Evolutionary conservation across 192 early-diverging fungal genomes (phyloP).

Genomic region (Dispira simplex): DNA sequence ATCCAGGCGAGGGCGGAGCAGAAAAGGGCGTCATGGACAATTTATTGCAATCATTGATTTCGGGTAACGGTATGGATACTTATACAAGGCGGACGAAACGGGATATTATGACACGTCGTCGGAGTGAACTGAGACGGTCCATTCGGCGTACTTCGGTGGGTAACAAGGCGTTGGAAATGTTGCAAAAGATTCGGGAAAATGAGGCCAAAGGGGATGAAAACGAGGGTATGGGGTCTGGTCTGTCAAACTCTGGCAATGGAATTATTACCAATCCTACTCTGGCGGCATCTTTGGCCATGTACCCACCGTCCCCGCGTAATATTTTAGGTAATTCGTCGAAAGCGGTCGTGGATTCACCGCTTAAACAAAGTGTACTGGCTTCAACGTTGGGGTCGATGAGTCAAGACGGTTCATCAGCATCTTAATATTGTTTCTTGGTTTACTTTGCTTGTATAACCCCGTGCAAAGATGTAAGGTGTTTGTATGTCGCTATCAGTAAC

Average conservation of each 20-base stretch:
- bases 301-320: constrained; percentile 5
- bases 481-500: no score
- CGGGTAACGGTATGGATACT: constrained; percentile 47
- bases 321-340: no score
- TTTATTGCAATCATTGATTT: constrained; percentile 51
- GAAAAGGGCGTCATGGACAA: constrained; percentile 70
- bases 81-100: constrained; percentile 20
- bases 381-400: no score
- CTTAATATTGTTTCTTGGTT: no score
- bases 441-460: no score
- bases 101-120: constrained; percentile 28
- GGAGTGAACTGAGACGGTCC: constrained; percentile 31
- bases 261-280: constrained; percentile 4
- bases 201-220: not conserved
- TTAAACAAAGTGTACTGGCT: no score
- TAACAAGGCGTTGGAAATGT: constrained; percentile 33
- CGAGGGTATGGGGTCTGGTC: not conserved
- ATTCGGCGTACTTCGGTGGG: constrained; percentile 30
- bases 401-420: no score
- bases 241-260: not conserved
- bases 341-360: no score
- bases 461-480: no score
- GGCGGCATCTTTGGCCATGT: not conserved
- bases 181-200: constrained; percentile 27
- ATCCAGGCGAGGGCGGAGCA: constrained; percentile 21